A percentile compares a stretch with the other conserved stretches of the same genome.
phyloP scores from a whole-genome alignment of 2,329 filamentous ascomycete species.

The Diaporthe aspalathi region DNA sequence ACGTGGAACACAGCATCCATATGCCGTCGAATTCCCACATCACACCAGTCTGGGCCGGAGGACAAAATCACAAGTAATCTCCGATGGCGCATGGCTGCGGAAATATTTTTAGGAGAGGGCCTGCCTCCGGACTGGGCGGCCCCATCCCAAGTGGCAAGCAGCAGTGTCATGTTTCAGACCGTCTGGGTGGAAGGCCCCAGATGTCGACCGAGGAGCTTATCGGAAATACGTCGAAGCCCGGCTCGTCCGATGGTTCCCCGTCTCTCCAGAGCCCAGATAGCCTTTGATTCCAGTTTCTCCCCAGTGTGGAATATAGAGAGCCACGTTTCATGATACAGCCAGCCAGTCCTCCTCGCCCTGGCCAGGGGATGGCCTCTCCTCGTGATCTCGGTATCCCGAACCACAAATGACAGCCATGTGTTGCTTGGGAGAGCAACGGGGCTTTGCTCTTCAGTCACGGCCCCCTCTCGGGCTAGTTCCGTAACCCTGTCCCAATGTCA shows the following conservation, averaged over 20 bases:
- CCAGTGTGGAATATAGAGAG: conserved; percentile 9
- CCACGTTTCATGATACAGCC: conserved; percentile 15
- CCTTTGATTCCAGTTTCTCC: conserved; percentile 17
- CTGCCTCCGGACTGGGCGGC: not conserved
- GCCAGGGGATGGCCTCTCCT: not conserved
- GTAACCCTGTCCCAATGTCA: not conserved
- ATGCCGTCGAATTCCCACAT: not conserved
- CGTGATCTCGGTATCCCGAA: not conserved
- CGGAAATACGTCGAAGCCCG: conserved; percentile 9
- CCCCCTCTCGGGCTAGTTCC: not conserved
- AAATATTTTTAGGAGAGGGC: conserved; percentile 17
- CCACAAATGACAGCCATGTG: not conserved
- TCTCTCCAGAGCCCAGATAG: conserved; percentile 24
- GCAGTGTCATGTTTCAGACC: conserved; percentile 24
- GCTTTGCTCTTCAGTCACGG: not conserved
- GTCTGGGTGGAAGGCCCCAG: not conserved
- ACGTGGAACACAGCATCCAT: conserved; percentile 2
- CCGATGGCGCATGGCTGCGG: conserved; percentile 3
- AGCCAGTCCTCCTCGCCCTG: not conserved
- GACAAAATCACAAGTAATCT: conserved; percentile 15
- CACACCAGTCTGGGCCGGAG: conserved; percentile 4
- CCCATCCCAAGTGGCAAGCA: not conserved
- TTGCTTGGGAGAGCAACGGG: not conserved
- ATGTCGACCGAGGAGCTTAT: conserved; percentile 6
- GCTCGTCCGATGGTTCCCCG: conserved; percentile 20